Conservation (phyloP, 2,329 filamentous ascomycete genomes). For the Cytospora piceae region DNA sequence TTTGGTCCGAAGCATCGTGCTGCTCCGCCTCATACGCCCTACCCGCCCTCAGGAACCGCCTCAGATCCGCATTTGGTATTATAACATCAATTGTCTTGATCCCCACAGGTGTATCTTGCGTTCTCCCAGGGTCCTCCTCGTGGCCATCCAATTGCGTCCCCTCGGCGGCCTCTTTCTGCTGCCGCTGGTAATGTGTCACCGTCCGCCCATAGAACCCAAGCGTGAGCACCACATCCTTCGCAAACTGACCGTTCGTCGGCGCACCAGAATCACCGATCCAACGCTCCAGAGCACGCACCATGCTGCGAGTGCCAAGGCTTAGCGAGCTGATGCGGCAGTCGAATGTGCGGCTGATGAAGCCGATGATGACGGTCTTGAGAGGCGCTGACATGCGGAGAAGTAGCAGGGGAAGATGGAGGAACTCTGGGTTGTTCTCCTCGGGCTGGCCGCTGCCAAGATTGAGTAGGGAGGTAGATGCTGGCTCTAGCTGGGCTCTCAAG, state of each 20-base stretch:
- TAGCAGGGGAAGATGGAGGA: constrained; percentile 55
- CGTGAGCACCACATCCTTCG: constrained; percentile 55
- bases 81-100: constrained; percentile 56
- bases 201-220: constrained; percentile 53
- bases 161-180: not conserved
- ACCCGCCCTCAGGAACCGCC: constrained; percentile 50
- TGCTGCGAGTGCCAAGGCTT: constrained; percentile 53
- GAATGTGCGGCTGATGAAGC: constrained; percentile 57
- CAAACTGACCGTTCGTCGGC: constrained; percentile 39
- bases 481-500: constrained; percentile 14
- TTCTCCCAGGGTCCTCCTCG: constrained; percentile 21
- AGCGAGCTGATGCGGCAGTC: constrained; percentile 60
- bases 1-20: not conserved
- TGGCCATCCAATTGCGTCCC: constrained; percentile 22
- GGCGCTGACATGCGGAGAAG: constrained; percentile 59
- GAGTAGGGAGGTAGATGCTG: not conserved
- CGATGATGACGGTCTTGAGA: constrained; percentile 52
- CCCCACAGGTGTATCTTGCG: constrained; percentile 34
- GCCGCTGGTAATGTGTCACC: not conserved
- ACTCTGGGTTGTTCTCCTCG: constrained; percentile 36
- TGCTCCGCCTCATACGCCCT: constrained; percentile 31
- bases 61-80: constrained; percentile 52
- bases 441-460: constrained; percentile 9
- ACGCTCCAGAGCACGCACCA: constrained; percentile 54
- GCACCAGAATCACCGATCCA: constrained; percentile 51